Percentiles rank a stretch among this genome's conserved stretches.
Conservation (phyloP, 2,329 filamentous ascomycete genomes). For the Epicoccum sorghinum region DNA sequence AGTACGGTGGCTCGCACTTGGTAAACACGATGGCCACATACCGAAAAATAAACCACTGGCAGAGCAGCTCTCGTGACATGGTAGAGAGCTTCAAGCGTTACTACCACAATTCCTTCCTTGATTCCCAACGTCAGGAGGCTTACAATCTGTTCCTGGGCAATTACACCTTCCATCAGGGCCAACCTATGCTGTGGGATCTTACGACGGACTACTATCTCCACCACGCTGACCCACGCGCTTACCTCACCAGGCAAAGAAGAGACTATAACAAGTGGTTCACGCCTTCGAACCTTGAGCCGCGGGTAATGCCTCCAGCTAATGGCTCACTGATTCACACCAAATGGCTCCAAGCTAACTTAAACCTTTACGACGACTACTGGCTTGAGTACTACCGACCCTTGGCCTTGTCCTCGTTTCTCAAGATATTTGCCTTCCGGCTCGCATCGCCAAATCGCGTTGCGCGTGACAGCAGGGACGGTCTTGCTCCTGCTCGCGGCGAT, state of each 20-base stretch:
- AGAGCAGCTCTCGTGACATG: conserved; percentile 96
- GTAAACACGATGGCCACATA: conserved; percentile 99
- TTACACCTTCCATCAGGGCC: conserved; percentile 84
- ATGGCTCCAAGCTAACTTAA: conserved; percentile 47
- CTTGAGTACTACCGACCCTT: conserved; percentile 93
- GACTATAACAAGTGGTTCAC: conserved; percentile 93
- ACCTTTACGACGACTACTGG: conserved; percentile 92
- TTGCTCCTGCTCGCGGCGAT: conserved; percentile 74
- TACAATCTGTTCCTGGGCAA: conserved; percentile 98
- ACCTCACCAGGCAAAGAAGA: conserved; percentile 66
- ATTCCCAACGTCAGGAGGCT: conserved; percentile 96
- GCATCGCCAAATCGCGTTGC: conserved; percentile 82
- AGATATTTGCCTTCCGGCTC: conserved; percentile 92
- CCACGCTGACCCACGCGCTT: conserved; percentile 79
- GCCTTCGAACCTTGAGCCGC: conserved; percentile 70
- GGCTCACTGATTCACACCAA: conserved; percentile 45
- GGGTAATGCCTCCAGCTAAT: conserved; percentile 57
- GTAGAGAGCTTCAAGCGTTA: conserved; percentile 99
- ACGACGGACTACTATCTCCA: conserved; percentile 96
- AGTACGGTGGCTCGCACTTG: conserved; percentile 95
- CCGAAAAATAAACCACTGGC: conserved; percentile 98
- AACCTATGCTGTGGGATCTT: conserved; percentile 97
- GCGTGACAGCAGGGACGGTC: conserved; percentile 76
- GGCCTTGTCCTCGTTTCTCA: conserved; percentile 85
- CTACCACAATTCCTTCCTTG: conserved; percentile 98